Base-by-base conservation (phyloP, 371 early-diverging fungal genomes). In the Catenaria anguillulae region DNA sequence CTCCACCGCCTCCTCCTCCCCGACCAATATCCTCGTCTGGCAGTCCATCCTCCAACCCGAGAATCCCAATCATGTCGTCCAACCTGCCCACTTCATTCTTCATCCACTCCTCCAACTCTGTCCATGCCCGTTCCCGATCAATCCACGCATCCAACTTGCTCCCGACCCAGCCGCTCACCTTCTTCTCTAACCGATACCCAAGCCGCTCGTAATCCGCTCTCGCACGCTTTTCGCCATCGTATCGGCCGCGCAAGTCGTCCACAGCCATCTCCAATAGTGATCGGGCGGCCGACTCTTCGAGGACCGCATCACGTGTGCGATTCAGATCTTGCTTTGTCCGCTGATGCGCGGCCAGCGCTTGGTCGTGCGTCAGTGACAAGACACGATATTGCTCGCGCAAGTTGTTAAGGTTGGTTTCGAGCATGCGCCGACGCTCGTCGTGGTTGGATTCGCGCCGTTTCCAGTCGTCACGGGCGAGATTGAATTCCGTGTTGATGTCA, bases 281-380 rank as follows among this genome's bases (percentile, higher is more conserved):
- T 15, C 58, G 58, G 13, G 40, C 36, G 0, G 58, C 43, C 36
- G 58, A 40, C 15, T 58, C 58, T 10, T 58, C 58, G 13, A 58
- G 42, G 2, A 58, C 17, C 5, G 58, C 43, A 21, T 58, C 43
- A 2, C 43, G 58, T 15, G 58, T 58, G 4, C 40, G 36, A 0
- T 12, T 21, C 36, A 58, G 31, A 24, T 36, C 43, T 1, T 23
- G 58, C 31, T 58, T 36, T 1, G 42, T n/a, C 36, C 37, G n/a
- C 2, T 13, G 15, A 31, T 58, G 58, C 26, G 58, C 36, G 1
- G 42, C 43, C 19, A 40, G 36, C 36, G 42, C 40, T 15, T 58
- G 36, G 2, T 58, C 43, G 58, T 58, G 58, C 26, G 36, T 29
- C 15, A 42, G 26, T 15, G n/a, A 4, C 35, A 58, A 31, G 29